Conservation (phyloP, 495 filamentous ascomycete genomes). For the Sporormia fimetaria region DNA sequence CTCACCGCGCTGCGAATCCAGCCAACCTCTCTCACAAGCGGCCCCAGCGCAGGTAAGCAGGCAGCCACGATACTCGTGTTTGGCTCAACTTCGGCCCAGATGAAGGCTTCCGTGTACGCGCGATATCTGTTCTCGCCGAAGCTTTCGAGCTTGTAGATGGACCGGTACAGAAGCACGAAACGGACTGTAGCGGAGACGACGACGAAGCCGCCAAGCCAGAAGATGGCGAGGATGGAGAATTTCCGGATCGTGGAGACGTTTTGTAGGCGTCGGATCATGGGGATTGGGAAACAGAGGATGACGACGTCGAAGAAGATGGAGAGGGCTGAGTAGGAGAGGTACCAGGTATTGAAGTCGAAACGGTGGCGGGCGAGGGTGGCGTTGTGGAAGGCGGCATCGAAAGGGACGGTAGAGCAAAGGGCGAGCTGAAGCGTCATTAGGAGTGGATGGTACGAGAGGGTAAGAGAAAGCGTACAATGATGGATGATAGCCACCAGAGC, state of each 20-base stretch:
- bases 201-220: slow-evolving; percentile 19
- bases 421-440: not conserved
- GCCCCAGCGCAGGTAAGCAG: slow-evolving; percentile 14
- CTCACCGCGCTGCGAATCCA: not conserved
- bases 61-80: slow-evolving; percentile 14
- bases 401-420: slow-evolving; percentile 6
- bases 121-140: slow-evolving; percentile 13
- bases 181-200: slow-evolving; percentile 12
- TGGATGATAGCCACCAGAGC: slow-evolving; percentile 11
- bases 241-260: slow-evolving; percentile 8
- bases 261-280: slow-evolving; percentile 10
- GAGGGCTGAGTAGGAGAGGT: slow-evolving; percentile 13
- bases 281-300: slow-evolving; percentile 16
- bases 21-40: slow-evolving; percentile 5
- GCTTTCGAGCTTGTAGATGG: slow-evolving; percentile 9
- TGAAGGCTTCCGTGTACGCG: slow-evolving; percentile 7
- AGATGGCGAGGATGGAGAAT: slow-evolving; percentile 13
- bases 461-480: slow-evolving; percentile 1
- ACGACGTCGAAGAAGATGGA: slow-evolving; percentile 17
- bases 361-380: slow-evolving; percentile 12
- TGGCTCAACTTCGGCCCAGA: slow-evolving; percentile 17
- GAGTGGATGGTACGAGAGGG: not conserved
- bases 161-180: slow-evolving; percentile 11
- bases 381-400: slow-evolving; percentile 10
- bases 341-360: slow-evolving; percentile 18